phyloP scores from a whole-genome alignment of 202 grass and related monocot species.

The Sporobolus alterniflorus region DNA sequence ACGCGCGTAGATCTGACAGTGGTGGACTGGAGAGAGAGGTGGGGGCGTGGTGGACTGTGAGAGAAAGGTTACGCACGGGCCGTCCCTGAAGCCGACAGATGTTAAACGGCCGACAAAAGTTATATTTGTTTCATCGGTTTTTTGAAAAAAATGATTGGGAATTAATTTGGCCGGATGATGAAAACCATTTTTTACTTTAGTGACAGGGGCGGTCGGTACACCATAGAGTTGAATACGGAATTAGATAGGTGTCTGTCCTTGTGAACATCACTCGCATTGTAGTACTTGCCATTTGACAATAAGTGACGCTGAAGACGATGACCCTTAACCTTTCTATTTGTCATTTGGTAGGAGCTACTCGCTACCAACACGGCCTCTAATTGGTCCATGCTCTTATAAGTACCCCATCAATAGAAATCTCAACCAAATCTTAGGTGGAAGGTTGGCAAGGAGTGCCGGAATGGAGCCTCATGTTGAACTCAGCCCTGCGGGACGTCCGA shows the following conservation, averaged over 20 bases:
- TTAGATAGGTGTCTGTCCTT: background rate
- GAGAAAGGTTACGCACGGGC: no score
- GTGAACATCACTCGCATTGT: constrained; percentile 25
- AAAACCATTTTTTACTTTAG: no score
- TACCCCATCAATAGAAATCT: background rate
- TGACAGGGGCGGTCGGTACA: constrained; percentile 5
- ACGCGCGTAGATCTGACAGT: no score
- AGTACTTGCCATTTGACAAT: no score
- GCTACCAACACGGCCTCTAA: constrained; percentile 36
- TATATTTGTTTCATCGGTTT: no score
- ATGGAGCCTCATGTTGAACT: constrained; percentile 53
- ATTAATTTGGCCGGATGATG: no score
- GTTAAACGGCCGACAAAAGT: no score
- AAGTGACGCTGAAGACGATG: constrained; percentile 8
- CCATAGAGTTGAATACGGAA: constrained; percentile 18
- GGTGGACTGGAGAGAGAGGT: no score
- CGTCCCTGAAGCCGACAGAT: no score
- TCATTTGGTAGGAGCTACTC: constrained; percentile 34
- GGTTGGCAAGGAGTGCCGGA: constrained; percentile 33
- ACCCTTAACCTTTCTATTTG: constrained; percentile 15
- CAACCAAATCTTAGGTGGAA: constrained; percentile 38
- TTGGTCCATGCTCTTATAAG: background rate
- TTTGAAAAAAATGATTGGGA: no score
- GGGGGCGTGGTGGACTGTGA: no score
- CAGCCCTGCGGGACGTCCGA: constrained; percentile 1